Percentiles rank a stretch among this genome's conserved stretches.
phyloP scores from a whole-genome alignment of 768 basidiomycete species.

The Phanerochaete sordida region DNA sequence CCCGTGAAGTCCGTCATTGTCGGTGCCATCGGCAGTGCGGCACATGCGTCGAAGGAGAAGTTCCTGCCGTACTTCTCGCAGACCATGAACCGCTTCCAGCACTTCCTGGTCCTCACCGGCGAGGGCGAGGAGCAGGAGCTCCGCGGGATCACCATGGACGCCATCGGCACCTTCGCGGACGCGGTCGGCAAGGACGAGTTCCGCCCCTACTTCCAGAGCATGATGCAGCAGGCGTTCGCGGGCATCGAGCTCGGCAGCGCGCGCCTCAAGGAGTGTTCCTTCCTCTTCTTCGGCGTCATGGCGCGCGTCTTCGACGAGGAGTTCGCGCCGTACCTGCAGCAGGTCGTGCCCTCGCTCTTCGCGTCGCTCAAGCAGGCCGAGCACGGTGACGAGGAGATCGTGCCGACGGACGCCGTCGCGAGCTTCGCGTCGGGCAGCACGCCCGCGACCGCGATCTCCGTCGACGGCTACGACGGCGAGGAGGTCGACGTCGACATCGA shows the following conservation, averaged over 20 bases:
- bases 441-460: conserved; percentile 62
- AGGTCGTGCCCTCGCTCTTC: conserved; percentile 83
- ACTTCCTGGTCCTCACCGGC: conserved; percentile 80
- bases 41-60: conserved; percentile 88
- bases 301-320: conserved; percentile 95
- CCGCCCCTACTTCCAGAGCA: conserved; percentile 91
- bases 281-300: conserved; percentile 98
- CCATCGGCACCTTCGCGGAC: conserved; percentile 97
- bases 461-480: conserved; percentile 68
- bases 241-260: conserved; percentile 85
- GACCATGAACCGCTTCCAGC: conserved; percentile 83
- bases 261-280: conserved; percentile 89
- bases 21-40: conserved; percentile 96
- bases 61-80: conserved; percentile 94
- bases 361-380: conserved; percentile 81
- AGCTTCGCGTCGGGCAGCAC: conserved; percentile 75
- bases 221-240: conserved; percentile 94
- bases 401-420: conserved; percentile 45
- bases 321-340: conserved; percentile 82
- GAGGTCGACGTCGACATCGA: conserved; percentile 70
- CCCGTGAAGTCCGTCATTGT: conserved; percentile 91
- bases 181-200: conserved; percentile 93
- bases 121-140: conserved; percentile 94
- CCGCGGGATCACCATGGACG: conserved; percentile 97
- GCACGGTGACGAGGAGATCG: conserved; percentile 53